Evolutionary conservation across 257 asterid species (phyloP), one percentile per base, ranked within the genome.

Genomic region (Voacanga thouarsii): DNA sequence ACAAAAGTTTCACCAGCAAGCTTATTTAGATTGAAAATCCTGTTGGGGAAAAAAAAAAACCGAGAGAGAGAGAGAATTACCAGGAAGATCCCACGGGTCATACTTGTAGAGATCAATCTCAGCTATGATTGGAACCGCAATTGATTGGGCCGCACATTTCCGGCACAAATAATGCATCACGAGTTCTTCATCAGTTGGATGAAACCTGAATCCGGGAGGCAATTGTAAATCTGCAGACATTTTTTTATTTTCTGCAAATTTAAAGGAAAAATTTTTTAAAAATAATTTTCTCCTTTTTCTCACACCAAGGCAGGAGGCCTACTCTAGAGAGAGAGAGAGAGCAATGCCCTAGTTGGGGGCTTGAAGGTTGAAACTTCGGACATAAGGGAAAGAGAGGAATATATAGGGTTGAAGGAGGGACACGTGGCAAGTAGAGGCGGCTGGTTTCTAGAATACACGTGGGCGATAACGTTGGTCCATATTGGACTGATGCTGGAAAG

Each of bases 121-220:
- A 3, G 97, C 94, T 10, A 94, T 86, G 37, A 94, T 94, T 14
- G 97, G 96, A 37, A 90, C 97, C 23, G 84, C 70, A 79, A 94
- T 92, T 0, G 90, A 71, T 26, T 87, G 97, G 0, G 89, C 73
- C 1, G 94, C 88, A 72, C 98, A 94, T 87, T 84, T 92, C 59
- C 91, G 87, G 82, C 90, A 85, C 18, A 94, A 77, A 73, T 94
- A 94, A 71, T 94, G 97, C 96, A 86, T 82, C 70, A 94, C 98
- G 4, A 94, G 96, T 76, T 94, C 98, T 49, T 94, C 98, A 78
- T 94, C 98, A 26, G 97, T 89, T 0, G 98, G 98, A 61, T 94
- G 98, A 82, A 94, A 94, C 10, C 98, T 83, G 78, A 94, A 94
- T 1, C 98, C 98, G 9, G 97, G 91, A 1, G 98, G 98, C 69